Base-by-base conservation (phyloP, 106 monocot species). In the Apostasia ramifera region DNA sequence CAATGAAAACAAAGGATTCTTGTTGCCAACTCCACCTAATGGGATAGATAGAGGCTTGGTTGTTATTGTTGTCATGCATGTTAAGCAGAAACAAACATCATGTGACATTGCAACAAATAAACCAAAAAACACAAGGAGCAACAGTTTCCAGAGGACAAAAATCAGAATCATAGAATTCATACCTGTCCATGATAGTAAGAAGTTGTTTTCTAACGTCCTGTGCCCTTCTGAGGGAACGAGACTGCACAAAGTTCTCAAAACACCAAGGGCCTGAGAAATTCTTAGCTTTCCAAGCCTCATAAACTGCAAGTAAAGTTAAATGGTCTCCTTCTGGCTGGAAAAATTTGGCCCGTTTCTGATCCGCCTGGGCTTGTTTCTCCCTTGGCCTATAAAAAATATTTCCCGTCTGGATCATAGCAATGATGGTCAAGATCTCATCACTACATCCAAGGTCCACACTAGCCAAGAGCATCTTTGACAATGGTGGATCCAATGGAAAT, bases 221-320 rank as follows among this genome's bases (percentile, higher is more conserved):
- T 46, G 95, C 95, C 55, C 95, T 83, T 73, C 91, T 88, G 3
- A 95, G 84, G 6, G 91, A 91, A 58, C 95, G 87, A 51, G 91
- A 85, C 55, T 95, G 95, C 5, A 95, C 91, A 78, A 95, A 95
- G 66, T 95, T 95, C 78, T 95, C 95, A 78, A 91, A 95, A 73
- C 95, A 95, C 95, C 95, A 95, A 15, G 95, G 95, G n/a, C 86
- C 91, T 26, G 95, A 95, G 65, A 95, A 95, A 53, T 91, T 95
- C 53, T 95, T 95, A 6, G 95, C 95, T 73, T 95, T 95, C 95
- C 95, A 95, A 42, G 95, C 95, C 81, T 95, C 91, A 64, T 95
- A 95, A 61, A 95, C 95, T 66, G 95, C 95, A 66, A 95, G 91
- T 43, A 95, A 60, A 43, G 95, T 91, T 48, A 95, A 70, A 55